Conservation (phyloP, 1,284 basidiomycete genomes). For the Papiliotrema terrestris region DNA sequence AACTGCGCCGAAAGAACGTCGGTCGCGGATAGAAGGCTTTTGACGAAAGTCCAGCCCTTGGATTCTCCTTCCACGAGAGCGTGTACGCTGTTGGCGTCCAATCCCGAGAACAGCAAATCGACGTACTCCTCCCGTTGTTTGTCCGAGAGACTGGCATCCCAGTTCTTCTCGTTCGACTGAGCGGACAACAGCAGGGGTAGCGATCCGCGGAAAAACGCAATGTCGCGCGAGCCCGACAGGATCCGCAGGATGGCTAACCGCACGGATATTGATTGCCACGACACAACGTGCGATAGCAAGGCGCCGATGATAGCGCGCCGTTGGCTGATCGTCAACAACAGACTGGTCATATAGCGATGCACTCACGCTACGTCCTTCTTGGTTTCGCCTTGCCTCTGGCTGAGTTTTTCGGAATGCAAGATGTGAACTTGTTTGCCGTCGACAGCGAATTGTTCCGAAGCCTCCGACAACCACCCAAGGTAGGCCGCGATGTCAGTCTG, state of each 20-base stretch:
- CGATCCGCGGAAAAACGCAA: constrained; percentile 59
- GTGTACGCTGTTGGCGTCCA: constrained; percentile 16
- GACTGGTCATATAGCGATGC: not conserved
- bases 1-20: not conserved
- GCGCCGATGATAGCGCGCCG: constrained; percentile 73
- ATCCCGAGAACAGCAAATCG: constrained; percentile 16
- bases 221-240: constrained; percentile 61
- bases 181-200: constrained; percentile 58
- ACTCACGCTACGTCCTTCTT: constrained; percentile 65
- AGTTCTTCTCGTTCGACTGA: constrained; percentile 10
- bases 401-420: constrained; percentile 63
- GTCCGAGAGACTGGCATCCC: not conserved
- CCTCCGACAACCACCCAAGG: constrained; percentile 57
- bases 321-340: constrained; percentile 54
- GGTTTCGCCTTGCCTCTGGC: constrained; percentile 49
- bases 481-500: constrained; percentile 68
- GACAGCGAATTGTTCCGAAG: constrained; percentile 63
- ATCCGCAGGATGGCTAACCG: constrained; percentile 61
- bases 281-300: constrained; percentile 74
- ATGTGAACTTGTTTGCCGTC: constrained; percentile 62
- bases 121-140: constrained; percentile 9
- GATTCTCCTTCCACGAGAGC: constrained; percentile 21
- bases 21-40: constrained; percentile 9
- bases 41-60: constrained; percentile 23
- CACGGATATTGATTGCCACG: constrained; percentile 56